Evolutionary conservation across 345 rosid species (phyloP).

Genomic region (Gossypioides kirkii): DNA sequence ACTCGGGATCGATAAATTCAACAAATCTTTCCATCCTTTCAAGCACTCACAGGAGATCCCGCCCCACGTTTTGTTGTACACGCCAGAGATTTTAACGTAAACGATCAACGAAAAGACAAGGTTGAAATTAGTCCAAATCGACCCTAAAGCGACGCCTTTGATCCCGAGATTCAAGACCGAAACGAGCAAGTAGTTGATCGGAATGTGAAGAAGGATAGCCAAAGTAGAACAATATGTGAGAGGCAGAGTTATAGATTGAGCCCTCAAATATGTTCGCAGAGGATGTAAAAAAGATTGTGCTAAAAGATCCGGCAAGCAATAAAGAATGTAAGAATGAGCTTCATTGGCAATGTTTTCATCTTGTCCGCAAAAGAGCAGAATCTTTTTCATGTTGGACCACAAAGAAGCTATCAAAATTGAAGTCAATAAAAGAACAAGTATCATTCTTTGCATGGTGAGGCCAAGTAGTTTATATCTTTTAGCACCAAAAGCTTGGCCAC

Average conservation of each 20-base stretch:
- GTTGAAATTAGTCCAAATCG: conserved; percentile 66
- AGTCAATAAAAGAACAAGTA: conserved; percentile 51
- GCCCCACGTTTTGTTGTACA: conserved; percentile 60
- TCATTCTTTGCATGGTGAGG: conserved; percentile 61
- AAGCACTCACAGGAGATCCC: conserved; percentile 52
- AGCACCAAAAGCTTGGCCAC: conserved; percentile 95
- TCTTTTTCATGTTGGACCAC: conserved; percentile 68
- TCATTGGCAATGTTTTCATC: conserved; percentile 48
- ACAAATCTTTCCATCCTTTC: conserved; percentile 47
- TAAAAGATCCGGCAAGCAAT: conserved; percentile 69
- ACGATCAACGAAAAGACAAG: conserved; percentile 49
- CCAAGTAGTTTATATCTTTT: conserved; percentile 64
- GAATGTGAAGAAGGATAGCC: conserved; percentile 63
- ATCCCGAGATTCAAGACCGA: conserved; percentile 52
- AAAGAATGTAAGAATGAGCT: conserved; percentile 61
- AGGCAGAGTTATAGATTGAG: conserved; percentile 72
- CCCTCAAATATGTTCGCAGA: conserved; percentile 65
- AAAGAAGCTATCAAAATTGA: conserved; percentile 61
- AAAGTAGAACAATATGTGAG: conserved; percentile 56
- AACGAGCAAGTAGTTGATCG: conserved; percentile 58
- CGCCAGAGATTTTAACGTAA: conserved; percentile 51
- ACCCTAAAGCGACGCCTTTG: conserved; percentile 66
- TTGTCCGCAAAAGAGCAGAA: conserved; percentile 62
- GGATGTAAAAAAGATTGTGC: conserved; percentile 71
- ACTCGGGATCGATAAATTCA: conserved; percentile 69